Base-by-base conservation (phyloP, 1,284 basidiomycete species). In the Malassezia brasiliensis region DNA sequence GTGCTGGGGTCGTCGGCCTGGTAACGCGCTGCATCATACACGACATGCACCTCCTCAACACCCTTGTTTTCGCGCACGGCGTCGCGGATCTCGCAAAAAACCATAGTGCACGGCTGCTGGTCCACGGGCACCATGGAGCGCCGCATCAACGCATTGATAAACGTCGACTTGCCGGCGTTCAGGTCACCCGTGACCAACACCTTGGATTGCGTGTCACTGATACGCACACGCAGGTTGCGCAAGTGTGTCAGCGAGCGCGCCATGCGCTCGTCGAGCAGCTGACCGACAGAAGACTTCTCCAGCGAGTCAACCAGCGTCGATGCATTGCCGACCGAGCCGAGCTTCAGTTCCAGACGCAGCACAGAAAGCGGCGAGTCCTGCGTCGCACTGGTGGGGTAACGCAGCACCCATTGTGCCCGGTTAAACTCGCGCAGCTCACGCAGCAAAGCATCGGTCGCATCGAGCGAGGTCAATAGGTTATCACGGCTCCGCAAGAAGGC, bases 181-280 rank as follows among this genome's bases (percentile, higher is more conserved):
- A 98, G 81, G 76, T 99, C 94, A 63, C 94, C 94, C n/a, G 94
- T 98, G 59, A 99, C 89, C 60, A 99, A 83, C 42, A 99, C 91
- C 74, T 96, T 90, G 65, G 89, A 93, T 12, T 89, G 88, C 2
- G 84, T 90, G 76, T 96, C 93, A 72, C 87, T 81, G 19, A 98
- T 85, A 45, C 94, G 86, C 53, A 83, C 80, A 47, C 85, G 84
- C 59, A 99, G 84, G 66, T 86, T 87, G 62, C 86, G 82, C 55
- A 98, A 83, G 71, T 98, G 91, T 12, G 80, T 79, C 48, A 88
- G 77, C 7, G 90, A 83, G 22, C 83, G 78, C n/a, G 79, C 78
- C 68, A 98, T 83, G 31, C 90, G 83, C 58, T 87, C 88, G 72
- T 90, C 88, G 20, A 98, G 78, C 31, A 98, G 82, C 53, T 88